Base-by-base conservation (phyloP, 2,329 filamentous ascomycete genomes). In the Akanthomyces uredinophilus region DNA sequence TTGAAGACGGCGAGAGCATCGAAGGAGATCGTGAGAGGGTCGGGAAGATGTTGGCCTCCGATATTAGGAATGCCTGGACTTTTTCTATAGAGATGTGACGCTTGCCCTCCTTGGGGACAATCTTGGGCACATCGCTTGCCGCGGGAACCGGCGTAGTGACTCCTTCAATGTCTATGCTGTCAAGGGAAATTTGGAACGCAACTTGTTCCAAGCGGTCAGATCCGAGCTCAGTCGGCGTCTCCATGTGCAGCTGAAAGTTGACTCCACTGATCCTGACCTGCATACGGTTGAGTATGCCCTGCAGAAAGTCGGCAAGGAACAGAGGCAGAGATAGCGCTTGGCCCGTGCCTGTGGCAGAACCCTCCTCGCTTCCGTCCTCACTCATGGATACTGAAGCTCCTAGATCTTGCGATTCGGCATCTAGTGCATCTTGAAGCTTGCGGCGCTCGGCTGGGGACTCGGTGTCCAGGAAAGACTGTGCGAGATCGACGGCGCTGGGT, bases 401-500 rank as follows among this genome's bases (percentile, higher is more conserved):
- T 46, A 90, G 73, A 63, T 87, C 83, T 61, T 86, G 81, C 1
- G 82, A 82, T 69, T 89, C 85, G 1, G 85, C 82, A 22, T 83
- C 79, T 18, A 93, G 74, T 10, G 87, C 88, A 54, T 88, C 84
- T 71, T 92, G 87, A 27, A 94, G 78, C 69, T 88, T 83, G 63
- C 79, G 81, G 65, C 83, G 87, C 68, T 92, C 88, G 54, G 84
- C 79, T 5, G 78, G 77, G 14, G 89, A 85, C 69, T 92, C 87
- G 1, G 88, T 84, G 66, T 89, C 81, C n/a, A 94, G 78, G 70
- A 94, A 94, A 0, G 90, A 93, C 70, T 89, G 83, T 16, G 91
- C 90, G 16, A 95, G 79, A 66, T 92, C 88, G 62, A 86, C 84
- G 2, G 88, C 83, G 27, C 89, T 88, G 0, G 89, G 90, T 3